Evolutionary conservation across 2,329 filamentous ascomycete species (phyloP), one percentile per base, ranked within the genome.

Genomic region (Colletotrichum sp.): DNA sequence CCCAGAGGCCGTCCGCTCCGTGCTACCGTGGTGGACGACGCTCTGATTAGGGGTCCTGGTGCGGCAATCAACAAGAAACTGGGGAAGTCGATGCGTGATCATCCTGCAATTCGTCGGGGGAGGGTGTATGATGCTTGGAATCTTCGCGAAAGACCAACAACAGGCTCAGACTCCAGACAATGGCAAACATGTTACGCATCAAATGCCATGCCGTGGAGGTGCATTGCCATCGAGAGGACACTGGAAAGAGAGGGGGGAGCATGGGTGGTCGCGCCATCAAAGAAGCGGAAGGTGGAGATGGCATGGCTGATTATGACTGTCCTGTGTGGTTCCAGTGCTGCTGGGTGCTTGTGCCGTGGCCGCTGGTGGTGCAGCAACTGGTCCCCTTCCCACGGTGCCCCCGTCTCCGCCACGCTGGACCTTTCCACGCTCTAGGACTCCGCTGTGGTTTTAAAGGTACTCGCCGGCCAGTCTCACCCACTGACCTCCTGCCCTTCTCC

Each of bases 381-480:
- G 43, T 52, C 43, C 43, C 43, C 2, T 52, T 52, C 43, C 43
- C 43, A 52, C 18, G 43, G 43, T 52, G 18, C 28, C 36, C 60
- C 36, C 71, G 55, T 72, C 69, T 72, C 73, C 73, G 73, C 73
- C 69, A 68, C 69, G 43, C 73, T 64, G 72, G 73, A 64, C 26
- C 21, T 67, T 75, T 75, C 73, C 69, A 75, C 62, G 28, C 48
- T 56, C 61, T 58, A 10, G 36, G 28, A 61, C 34, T 67, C 8
- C 60, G 48, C 32, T 36, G 28, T 68, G 43, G 64, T 73, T 67
- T 73, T 73, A 68, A 68, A 68, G 66, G 66, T 73, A 68, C 52
- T 73, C 64, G 67, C 64, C 28, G 60, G 26, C 70, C 56, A n/a
- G 21, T 71, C 28, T 26, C 56, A 26, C 73, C 48, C 38, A 24